A percentile compares a stretch with the other conserved stretches of the same genome.
phyloP scores from a whole-genome alignment of 2,329 filamentous ascomycete genomes.

The Corniculantispora saksenae region DNA sequence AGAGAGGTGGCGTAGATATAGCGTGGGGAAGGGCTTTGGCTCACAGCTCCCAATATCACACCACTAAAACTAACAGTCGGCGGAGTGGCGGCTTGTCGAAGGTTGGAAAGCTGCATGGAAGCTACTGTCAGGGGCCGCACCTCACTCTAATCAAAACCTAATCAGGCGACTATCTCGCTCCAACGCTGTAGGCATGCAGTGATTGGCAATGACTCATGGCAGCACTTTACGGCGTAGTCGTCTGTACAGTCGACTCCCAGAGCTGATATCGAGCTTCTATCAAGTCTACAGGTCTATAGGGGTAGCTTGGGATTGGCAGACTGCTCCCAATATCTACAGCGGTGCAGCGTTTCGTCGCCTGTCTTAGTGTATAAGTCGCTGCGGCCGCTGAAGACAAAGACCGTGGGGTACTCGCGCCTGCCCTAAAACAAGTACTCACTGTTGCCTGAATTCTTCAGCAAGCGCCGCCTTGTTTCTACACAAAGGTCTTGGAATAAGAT shows the following conservation, averaged over 20 bases:
- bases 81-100: conserved; percentile 11
- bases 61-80: neutral
- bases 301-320: too few relatives aligned
- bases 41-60: conserved; percentile 12
- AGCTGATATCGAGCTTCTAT: too few relatives aligned
- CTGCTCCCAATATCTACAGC: too few relatives aligned
- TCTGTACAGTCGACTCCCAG: neutral
- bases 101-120: conserved; percentile 17
- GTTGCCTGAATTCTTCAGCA: too few relatives aligned
- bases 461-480: too few relatives aligned
- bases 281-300: too few relatives aligned
- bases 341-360: too few relatives aligned
- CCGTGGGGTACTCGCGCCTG: too few relatives aligned
- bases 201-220: neutral
- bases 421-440: too few relatives aligned
- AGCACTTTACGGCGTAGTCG: neutral
- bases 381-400: too few relatives aligned
- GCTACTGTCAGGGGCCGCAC: conserved; percentile 1
- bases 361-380: too few relatives aligned
- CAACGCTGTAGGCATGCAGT: too few relatives aligned
- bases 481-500: neutral
- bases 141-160: conserved; percentile 13
- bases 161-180: conserved; percentile 10
- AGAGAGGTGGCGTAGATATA: conserved; percentile 10
- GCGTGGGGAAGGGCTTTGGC: conserved; percentile 13